These are phyloP conservation scores for Adansonia digitata DNA, from an alignment of 345 rosid species.

Conservation along the genomic window DNA sequence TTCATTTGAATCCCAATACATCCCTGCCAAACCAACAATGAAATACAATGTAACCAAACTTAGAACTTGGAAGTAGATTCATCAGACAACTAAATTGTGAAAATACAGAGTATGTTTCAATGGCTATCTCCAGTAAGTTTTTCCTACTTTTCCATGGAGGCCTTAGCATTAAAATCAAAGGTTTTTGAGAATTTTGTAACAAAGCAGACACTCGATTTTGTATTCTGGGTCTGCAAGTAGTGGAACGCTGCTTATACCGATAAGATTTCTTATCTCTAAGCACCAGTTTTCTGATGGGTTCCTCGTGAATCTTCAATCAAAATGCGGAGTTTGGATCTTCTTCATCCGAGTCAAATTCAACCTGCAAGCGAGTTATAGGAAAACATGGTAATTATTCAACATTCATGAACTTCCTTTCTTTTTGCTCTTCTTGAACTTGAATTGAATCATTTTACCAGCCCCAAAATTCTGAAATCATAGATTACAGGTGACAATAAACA, in stretches of 20 bases:
- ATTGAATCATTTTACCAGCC: not conserved
- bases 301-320: not conserved
- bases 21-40: not conserved
- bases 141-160: not conserved
- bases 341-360: slow-evolving; percentile 16
- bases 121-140: not conserved
- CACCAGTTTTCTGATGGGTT: not conserved
- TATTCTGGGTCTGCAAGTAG: not conserved
- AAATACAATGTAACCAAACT: not conserved
- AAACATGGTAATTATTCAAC: not conserved
- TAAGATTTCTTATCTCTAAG: not conserved
- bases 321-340: slow-evolving; percentile 7
- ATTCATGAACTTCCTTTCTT: not conserved
- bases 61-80: not conserved
- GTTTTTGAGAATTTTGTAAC: not conserved
- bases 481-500: not conserved
- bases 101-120: not conserved
- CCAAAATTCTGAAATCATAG: not conserved
- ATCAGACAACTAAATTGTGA: not conserved
- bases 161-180: not conserved
- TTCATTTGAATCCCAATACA: not conserved
- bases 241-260: not conserved
- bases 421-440: not conserved
- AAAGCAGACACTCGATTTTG: not conserved
- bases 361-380: slow-evolving; percentile 5